phyloP scores from a whole-genome alignment of 2,329 filamentous ascomycete genomes.

The Ilyonectria destructans region DNA sequence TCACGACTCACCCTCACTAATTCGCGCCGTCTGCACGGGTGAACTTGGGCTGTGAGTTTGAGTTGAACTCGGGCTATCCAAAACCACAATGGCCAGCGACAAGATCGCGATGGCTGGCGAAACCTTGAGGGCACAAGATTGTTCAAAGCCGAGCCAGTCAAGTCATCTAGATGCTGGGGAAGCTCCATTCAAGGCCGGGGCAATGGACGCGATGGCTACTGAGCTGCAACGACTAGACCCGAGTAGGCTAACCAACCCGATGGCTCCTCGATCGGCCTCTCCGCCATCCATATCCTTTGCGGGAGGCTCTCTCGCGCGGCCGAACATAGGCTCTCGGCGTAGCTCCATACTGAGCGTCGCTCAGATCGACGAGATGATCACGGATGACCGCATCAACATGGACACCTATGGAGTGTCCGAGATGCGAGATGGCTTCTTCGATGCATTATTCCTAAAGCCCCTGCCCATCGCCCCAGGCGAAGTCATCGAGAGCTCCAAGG shows the following conservation, averaged over 20 bases:
- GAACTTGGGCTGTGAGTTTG: constrained; percentile 11
- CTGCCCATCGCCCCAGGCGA: constrained; percentile 57
- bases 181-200: constrained; percentile 17
- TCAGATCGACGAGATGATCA: constrained; percentile 55
- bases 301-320: constrained; percentile 35
- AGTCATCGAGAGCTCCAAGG: constrained; percentile 59
- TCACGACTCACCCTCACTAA: constrained; percentile 10
- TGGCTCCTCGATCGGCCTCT: constrained; percentile 26
- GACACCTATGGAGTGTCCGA: constrained; percentile 63
- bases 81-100: constrained; percentile 7
- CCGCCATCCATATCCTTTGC: constrained; percentile 22
- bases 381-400: constrained; percentile 54
- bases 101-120: neutral
- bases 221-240: constrained; percentile 38
- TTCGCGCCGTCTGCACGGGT: constrained; percentile 10
- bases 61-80: neutral
- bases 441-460: constrained; percentile 64
- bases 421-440: constrained; percentile 64
- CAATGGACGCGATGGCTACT: constrained; percentile 15
- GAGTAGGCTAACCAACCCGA: constrained; percentile 40
- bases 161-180: constrained; percentile 18
- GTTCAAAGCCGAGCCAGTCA: constrained; percentile 19
- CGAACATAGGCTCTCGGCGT: constrained; percentile 46
- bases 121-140: constrained; percentile 8
- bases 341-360: constrained; percentile 52